Evolutionary conservation across 2,329 filamentous ascomycete species (phyloP).

Genomic region (Teratosphaeria nubilosa): DNA sequence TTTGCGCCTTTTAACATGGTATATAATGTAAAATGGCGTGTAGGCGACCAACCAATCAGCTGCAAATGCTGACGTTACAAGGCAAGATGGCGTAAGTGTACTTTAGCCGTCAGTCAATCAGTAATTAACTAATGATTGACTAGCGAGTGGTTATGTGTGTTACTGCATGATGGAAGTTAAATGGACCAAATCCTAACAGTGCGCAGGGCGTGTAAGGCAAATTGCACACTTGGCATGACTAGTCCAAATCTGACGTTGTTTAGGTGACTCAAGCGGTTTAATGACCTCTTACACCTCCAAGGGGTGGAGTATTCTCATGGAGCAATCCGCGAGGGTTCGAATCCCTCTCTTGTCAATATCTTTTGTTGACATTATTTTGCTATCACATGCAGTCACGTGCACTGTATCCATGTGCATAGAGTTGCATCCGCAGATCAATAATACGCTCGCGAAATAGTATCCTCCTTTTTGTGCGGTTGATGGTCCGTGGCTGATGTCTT

Average conservation of each 20-base stretch:
- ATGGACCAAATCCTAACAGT: no score
- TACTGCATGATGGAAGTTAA: no score
- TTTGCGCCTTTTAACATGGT: background rate
- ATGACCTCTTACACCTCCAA: background rate
- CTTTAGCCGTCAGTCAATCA: background rate
- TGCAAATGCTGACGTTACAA: background rate
- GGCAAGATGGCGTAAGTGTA: background rate
- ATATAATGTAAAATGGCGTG: background rate
- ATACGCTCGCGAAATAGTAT: no score
- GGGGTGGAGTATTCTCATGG: background rate
- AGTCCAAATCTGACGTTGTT: no score
- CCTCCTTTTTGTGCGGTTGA: no score
- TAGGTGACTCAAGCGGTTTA: background rate
- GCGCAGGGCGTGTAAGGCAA: background rate
- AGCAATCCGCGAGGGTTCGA: background rate
- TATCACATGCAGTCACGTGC: no score
- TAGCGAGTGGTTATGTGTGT: background rate
- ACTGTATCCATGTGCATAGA: no score
- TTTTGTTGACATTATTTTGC: background rate
- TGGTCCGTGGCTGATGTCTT: no score
- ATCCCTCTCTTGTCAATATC: background rate
- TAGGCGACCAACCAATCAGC: background rate
- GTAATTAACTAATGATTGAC: background rate
- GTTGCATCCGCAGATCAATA: no score
- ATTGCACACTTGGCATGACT: no score